Evolutionary conservation across 352 stramenopile genomes (phyloP).

Genomic region (Lagenidium sp.): DNA sequence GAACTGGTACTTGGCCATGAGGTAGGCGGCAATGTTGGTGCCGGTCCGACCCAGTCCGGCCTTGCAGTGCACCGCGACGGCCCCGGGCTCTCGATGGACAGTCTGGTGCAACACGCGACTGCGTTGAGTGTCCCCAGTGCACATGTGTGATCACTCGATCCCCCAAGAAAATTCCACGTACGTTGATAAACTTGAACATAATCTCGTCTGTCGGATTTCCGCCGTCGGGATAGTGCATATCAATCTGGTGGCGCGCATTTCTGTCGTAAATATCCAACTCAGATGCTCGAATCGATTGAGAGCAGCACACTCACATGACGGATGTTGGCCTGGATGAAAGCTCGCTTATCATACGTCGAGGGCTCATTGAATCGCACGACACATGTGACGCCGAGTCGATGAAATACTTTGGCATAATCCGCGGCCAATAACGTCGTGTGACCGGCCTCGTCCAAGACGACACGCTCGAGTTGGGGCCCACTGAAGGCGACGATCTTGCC

Average conservation of each 20-base stretch:
- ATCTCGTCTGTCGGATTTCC: conserved; percentile 81
- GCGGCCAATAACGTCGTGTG: conserved; percentile 81
- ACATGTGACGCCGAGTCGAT: conserved; percentile 26
- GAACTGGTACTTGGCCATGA: conserved; percentile 95
- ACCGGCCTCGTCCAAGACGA: conserved; percentile 47
- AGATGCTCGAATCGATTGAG: no score
- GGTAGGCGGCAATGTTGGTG: conserved; percentile 92
- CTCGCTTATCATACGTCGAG: conserved; percentile 88
- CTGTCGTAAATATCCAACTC: no score
- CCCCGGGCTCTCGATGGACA: conserved; percentile 52
- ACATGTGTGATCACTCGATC: neutral
- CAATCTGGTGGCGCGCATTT: conserved; percentile 21
- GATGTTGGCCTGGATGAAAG: conserved; percentile 87
- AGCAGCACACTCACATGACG: conserved; percentile 36
- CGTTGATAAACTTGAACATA: conserved; percentile 71
- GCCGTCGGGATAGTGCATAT: conserved; percentile 94
- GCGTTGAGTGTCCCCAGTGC: no score
- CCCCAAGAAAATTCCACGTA: conserved; percentile 17
- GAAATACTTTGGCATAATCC: conserved; percentile 74
- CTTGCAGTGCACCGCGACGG: conserved; percentile 97
- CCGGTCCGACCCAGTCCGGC: conserved; percentile 94
- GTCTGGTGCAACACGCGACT: no score
- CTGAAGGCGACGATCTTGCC: conserved; percentile 93
- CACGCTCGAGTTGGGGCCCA: conserved; percentile 81
- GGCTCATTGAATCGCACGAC: conserved; percentile 94